Base-by-base conservation (phyloP, 768 basidiomycete species). In the Suillus americanus region DNA sequence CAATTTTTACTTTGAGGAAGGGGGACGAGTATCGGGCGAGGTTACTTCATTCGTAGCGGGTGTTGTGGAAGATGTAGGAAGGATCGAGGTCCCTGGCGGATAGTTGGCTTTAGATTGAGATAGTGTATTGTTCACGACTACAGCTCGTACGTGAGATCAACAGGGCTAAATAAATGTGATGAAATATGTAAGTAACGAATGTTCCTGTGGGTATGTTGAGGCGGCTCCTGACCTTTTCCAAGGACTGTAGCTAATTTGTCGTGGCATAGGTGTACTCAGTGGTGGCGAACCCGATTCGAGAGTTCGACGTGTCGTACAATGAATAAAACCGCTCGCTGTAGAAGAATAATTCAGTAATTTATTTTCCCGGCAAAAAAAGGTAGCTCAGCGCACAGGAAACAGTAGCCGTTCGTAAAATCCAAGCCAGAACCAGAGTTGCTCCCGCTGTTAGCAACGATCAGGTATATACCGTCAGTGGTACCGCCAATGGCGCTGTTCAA, bases 251-350 rank as follows among this genome's bases (percentile, higher is more conserved):
- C 25, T 62, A 62, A 40, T 62, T 62, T 12, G 53, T 9, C 14
- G 20, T 30, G 10, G 30, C 35, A 59, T 25, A 40, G 18, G 80
- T 81, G 63, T 73, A 72, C 28, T 61, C 3, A 1, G 78, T 79
- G 9, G 64, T 72, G 6, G 79, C 80, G 16, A 81, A 60, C 13
- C 79, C 79, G 41, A 80, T 69, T 13, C 65, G 72, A 10, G 57
- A 61, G 67, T 74, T 76, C 1, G 67, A 68, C 13, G 72, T 67
- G 64, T 81, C 79, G 64, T 67, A 80, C 10, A 77, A 71, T 18
- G 72, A 66, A 67, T 77, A 80, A 74, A 74, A 80, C n/a, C 80
- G 70, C 69, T 81, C 54, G 5, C 61, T 45, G 20, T 18, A 18
- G 41, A 60, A 33, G 28, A 33, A 35, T 56, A 20, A 45, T 30